Evolutionary conservation across 2,329 filamentous ascomycete genomes (phyloP).

Genomic region (Exophiala viscosa): DNA sequence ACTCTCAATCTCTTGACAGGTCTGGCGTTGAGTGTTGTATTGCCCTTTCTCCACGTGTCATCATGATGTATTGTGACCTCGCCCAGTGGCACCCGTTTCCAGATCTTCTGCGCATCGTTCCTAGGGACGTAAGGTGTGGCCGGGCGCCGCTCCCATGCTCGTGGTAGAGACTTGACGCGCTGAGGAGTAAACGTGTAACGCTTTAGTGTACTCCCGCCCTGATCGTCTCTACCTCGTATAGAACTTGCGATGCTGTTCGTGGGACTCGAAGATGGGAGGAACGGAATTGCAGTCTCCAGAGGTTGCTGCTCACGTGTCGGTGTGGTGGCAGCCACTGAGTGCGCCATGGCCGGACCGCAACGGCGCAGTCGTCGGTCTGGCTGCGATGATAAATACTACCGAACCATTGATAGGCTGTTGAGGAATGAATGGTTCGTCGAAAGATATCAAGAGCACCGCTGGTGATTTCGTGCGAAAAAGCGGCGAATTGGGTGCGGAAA

Average conservation of each 20-base stretch:
- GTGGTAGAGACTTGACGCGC: constrained; percentile 34
- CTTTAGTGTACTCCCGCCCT: background rate
- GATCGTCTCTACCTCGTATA: background rate
- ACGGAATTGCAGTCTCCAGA: background rate
- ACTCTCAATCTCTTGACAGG: constrained; percentile 25
- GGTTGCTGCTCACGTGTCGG: background rate
- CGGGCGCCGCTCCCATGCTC: constrained; percentile 45
- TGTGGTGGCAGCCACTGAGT: background rate
- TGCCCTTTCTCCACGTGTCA: constrained; percentile 16
- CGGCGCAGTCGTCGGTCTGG: background rate
- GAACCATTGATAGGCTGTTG: too few species aligned
- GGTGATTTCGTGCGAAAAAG: background rate
- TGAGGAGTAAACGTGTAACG: constrained; percentile 39
- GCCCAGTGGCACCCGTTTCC: constrained; percentile 39
- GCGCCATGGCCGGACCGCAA: background rate
- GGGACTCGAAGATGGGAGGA: constrained; percentile 3
- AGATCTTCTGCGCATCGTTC: constrained; percentile 43
- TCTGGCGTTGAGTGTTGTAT: constrained; percentile 9
- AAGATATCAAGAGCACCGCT: background rate
- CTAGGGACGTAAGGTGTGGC: constrained; percentile 39
- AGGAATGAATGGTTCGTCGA: too few species aligned
- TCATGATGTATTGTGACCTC: constrained; percentile 9
- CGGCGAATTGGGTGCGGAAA: background rate
- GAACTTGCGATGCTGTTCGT: background rate
- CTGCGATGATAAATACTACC: too few species aligned